Evolutionary conservation across 305 asterid genomes (phyloP).

Genomic region (Ajuga reptans): DNA sequence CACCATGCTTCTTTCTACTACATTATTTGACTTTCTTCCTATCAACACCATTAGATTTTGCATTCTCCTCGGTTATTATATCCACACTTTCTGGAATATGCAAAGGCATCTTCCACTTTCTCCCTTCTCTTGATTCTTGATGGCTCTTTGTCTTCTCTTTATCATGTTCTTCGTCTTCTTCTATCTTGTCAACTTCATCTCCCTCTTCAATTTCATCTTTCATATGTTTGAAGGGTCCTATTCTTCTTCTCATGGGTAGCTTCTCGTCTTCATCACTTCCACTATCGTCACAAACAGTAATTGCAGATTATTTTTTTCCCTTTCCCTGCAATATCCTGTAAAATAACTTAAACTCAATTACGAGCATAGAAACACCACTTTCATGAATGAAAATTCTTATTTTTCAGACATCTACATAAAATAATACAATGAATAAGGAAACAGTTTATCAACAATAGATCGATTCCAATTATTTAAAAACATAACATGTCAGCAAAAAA

Average conservation of each 20-base stretch:
- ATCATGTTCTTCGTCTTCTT: slow-evolving; percentile 41
- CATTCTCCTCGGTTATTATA: slow-evolving; percentile 43
- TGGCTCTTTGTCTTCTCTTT: slow-evolving; percentile 34
- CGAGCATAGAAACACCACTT: too few relatives aligned
- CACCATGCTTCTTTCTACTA: too few relatives aligned
- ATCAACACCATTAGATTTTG: slow-evolving; percentile 29
- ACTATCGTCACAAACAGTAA: slow-evolving; percentile 36
- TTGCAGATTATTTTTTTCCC: slow-evolving; percentile 50
- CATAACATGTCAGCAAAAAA: too few relatives aligned
- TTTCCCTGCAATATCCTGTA: too few relatives aligned
- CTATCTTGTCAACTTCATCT: slow-evolving; percentile 39
- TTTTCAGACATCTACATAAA: too few relatives aligned
- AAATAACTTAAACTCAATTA: too few relatives aligned
- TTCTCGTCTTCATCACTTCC: slow-evolving; percentile 75
- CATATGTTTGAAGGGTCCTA: slow-evolving; percentile 58
- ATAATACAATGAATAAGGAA: too few relatives aligned
- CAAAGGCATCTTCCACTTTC: slow-evolving; percentile 60
- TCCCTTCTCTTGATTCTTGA: slow-evolving; percentile 49
- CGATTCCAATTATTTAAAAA: too few relatives aligned
- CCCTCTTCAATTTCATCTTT: slow-evolving; percentile 52
- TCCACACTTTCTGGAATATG: slow-evolving; percentile 43
- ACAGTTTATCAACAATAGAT: too few relatives aligned
- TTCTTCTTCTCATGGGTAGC: slow-evolving; percentile 52
- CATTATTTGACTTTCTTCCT: too few relatives aligned
- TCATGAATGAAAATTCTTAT: too few relatives aligned